These are phyloP conservation scores for Suhomyces yuchorum DNA, from an alignment of 1,139 yeast genomes.

Conservation along the genomic window DNA sequence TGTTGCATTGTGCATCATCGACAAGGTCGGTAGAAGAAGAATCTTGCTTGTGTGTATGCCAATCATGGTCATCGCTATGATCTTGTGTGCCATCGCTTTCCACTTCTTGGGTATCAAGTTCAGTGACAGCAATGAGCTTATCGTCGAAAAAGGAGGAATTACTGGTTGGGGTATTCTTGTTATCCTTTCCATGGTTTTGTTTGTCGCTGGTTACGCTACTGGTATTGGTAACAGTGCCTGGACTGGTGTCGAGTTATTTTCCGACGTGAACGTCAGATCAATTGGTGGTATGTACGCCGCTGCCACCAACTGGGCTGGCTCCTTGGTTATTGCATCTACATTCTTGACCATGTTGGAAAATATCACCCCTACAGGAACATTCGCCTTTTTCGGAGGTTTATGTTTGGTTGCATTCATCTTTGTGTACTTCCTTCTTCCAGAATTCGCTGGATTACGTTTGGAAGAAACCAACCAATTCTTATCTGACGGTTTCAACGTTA, in stretches of 20 bases:
- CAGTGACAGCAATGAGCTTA: conserved; percentile 43
- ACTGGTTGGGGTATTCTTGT: conserved; percentile 86
- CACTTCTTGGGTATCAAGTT: conserved; percentile 71
- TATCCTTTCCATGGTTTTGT: conserved; percentile 80
- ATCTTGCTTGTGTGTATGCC: conserved; percentile 76
- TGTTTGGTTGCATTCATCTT: conserved; percentile 70
- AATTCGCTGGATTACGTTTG: conserved; percentile 82
- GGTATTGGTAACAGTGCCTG: conserved; percentile 98
- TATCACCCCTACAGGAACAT: conserved; percentile 94
- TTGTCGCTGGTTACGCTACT: conserved; percentile 85
- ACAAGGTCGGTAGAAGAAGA: conserved; percentile 80
- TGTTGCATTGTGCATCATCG: conserved; percentile 81
- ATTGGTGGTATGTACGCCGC: conserved; percentile 90
- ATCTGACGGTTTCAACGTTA: conserved; percentile 81
- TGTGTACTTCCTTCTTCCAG: conserved; percentile 86
- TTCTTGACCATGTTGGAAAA: conserved; percentile 91
- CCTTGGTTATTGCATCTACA: conserved; percentile 85
- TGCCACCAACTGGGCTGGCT: conserved; percentile 96
- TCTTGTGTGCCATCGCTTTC: conserved; percentile 84
- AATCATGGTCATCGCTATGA: conserved; percentile 75
- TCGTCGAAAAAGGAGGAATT: conserved; percentile 48
- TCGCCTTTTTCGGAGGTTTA: conserved; percentile 83
- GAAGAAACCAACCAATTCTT: conserved; percentile 87
- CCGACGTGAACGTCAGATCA: conserved; percentile 86
- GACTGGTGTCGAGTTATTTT: conserved; percentile 95